Percentiles rank a stretch among this genome's conserved stretches.
Evolutionary conservation across 768 basidiomycete species (phyloP).

Genomic region (Russula abietina): DNA sequence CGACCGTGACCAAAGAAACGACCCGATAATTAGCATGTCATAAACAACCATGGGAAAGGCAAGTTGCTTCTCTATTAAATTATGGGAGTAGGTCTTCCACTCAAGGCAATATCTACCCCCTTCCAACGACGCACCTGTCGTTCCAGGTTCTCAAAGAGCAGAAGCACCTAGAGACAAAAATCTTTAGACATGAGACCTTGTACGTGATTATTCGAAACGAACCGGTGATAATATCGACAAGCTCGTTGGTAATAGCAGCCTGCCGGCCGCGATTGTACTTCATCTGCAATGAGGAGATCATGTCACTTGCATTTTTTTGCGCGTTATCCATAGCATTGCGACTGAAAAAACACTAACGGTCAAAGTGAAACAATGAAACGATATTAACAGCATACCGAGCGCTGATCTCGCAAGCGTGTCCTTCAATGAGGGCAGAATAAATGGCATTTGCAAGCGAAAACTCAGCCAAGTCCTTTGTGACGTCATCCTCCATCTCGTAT

Average conservation of each 20-base stretch:
- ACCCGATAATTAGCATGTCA: constrained; percentile 1
- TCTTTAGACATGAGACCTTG: neutral
- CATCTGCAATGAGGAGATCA: constrained; percentile 84
- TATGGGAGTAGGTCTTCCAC: constrained; percentile 7
- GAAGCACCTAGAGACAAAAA: constrained; percentile 38
- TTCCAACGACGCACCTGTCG: neutral
- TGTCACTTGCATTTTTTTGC: constrained; percentile 95
- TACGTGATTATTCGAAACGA: constrained; percentile 26
- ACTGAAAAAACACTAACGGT: constrained; percentile 37
- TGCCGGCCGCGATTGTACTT: constrained; percentile 98
- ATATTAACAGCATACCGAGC: constrained; percentile 52
- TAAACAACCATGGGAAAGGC: constrained; percentile 1
- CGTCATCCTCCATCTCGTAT: constrained; percentile 98
- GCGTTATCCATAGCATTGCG: constrained; percentile 99
- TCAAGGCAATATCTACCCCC: constrained; percentile 12
- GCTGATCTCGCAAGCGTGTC: constrained; percentile 91
- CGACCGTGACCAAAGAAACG: neutral
- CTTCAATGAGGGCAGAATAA: constrained; percentile 90
- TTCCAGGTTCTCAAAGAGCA: constrained; percentile 35
- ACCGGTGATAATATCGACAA: constrained; percentile 91
- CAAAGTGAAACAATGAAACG: neutral
- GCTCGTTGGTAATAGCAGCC: constrained; percentile 94
- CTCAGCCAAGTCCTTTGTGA: constrained; percentile 87
- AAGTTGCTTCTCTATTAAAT: constrained; percentile 19
- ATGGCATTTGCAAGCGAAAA: constrained; percentile 96